Base-by-base conservation (phyloP, 108 stramenopile genomes). In the Stephanodiscus minutulus region DNA sequence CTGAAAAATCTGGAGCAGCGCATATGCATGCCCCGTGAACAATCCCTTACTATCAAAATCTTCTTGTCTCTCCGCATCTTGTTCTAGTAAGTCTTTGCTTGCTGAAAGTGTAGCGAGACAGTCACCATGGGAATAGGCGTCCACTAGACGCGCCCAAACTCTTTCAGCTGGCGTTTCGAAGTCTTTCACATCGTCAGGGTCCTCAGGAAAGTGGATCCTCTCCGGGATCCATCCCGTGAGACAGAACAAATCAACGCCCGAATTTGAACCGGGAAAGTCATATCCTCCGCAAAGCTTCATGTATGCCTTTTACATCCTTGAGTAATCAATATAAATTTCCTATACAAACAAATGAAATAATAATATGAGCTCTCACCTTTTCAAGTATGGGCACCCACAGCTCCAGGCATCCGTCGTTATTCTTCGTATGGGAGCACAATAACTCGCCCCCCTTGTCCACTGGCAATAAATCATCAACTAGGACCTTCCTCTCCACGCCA, bases 141-240 rank as follows among this genome's bases (percentile, higher is more conserved):
- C 76, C 24, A 74, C 71, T 0, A 97, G 73, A 36, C 94, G 77
- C 31, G 90, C 86, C 96, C 96, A 98, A 3, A 83, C 90, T 27
- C 92, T 65, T 56, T 96, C 93, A 6, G 83, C 74, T 36, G 79
- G 72, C 39, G 86, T 90, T 61, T 90, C 89, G 70, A 87, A 87
- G 47, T 88, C 87, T 64, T 75, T 70, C 0, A 87, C 72, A 54
- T 81, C 67, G 17, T 63, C 50, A 10, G 71, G 37, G 37, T 89
- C 70, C 46, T 83, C 76, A 3, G 89, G 85, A 60, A 91, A 89
- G 66, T 83, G 89, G 21, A 96, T 83, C 37, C 88, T 82, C 68
- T 98, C 97, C 0, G 97, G 97, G 33, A 98, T 89, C 96, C 96
- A 98, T 27, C 97, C 97, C 1, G 96, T 97, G 46, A 98, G 77